Evolutionary conservation across 176 grass and related monocot species (phyloP).

Genomic region (Oryza punctata): DNA sequence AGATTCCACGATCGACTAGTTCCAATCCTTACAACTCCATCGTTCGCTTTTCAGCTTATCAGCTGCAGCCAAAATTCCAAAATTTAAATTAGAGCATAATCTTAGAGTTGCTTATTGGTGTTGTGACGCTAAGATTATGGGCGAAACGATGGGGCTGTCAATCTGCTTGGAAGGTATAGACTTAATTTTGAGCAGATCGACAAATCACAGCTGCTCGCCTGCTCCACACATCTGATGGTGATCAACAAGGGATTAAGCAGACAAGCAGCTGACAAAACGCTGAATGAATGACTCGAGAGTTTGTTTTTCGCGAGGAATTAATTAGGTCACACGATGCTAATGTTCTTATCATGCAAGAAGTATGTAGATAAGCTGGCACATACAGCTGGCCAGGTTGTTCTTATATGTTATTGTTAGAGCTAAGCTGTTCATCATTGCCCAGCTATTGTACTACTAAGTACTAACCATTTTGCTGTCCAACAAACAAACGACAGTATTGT

Average conservation of each 20-base stretch:
- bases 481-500: constrained; percentile 37
- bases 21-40: background rate
- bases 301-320: constrained; percentile 38
- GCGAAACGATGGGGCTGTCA: too few relatives aligned
- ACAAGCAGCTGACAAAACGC: background rate
- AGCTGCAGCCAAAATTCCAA: background rate
- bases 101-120: too few relatives aligned
- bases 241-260: background rate
- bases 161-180: too few relatives aligned
- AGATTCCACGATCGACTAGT: constrained; percentile 6
- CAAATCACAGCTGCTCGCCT: background rate
- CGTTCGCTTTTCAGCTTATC: background rate
- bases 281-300: background rate
- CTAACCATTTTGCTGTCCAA: constrained; percentile 6
- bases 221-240: background rate
- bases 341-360: background rate
- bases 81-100: too few relatives aligned
- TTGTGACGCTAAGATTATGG: too few relatives aligned
- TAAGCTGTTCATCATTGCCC: background rate
- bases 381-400: constrained; percentile 18
- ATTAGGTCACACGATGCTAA: constrained; percentile 34
- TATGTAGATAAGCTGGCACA: background rate
- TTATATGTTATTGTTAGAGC: background rate
- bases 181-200: too few relatives aligned
- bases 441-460: background rate